Conservation (phyloP, 352 stramenopile genomes). For the Pythium sp. region DNA sequence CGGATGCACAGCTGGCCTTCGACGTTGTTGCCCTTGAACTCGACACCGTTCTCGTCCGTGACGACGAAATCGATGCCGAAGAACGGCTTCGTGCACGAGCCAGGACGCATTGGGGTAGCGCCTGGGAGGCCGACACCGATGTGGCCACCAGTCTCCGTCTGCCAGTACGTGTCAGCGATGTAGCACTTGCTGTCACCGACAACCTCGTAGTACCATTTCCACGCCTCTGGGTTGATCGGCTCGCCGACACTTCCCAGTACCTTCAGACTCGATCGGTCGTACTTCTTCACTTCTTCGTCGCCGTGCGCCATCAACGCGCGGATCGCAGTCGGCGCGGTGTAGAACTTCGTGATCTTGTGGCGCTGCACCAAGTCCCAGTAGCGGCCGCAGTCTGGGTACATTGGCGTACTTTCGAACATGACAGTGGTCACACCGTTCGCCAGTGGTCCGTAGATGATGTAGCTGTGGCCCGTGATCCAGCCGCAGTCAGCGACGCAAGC, state of each 20-base stretch:
- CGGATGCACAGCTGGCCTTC: conserved; percentile 97
- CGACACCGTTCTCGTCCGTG: conserved; percentile 82
- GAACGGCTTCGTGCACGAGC: conserved; percentile 94
- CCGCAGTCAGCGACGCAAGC: conserved; percentile 94
- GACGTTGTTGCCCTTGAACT: conserved; percentile 79
- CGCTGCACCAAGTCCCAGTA: conserved; percentile 98
- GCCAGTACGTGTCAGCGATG: conserved; percentile 98
- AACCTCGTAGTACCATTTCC: conserved; percentile 96
- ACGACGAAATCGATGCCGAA: conserved; percentile 94
- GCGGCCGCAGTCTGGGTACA: conserved; percentile 93
- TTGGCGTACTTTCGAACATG: conserved; percentile 98
- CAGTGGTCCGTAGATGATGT: conserved; percentile 97
- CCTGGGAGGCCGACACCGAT: conserved; percentile 94
- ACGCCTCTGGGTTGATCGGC: conserved; percentile 97
- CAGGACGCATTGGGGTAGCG: conserved; percentile 87
- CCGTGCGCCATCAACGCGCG: conserved; percentile 97
- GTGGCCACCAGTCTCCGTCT: conserved; percentile 97
- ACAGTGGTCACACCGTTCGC: conserved; percentile 96
- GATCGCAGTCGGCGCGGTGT: conserved; percentile 95
- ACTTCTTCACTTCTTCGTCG: conserved; percentile 90
- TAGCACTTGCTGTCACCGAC: conserved; percentile 89
- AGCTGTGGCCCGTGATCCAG: conserved; percentile 97
- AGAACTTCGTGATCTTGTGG: conserved; percentile 97
- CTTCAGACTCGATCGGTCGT: conserved; percentile 92
- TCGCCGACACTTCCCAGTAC: conserved; percentile 97